phyloP scores from a whole-genome alignment of 345 rosid genomes.

The Sonneratia caseolaris region DNA sequence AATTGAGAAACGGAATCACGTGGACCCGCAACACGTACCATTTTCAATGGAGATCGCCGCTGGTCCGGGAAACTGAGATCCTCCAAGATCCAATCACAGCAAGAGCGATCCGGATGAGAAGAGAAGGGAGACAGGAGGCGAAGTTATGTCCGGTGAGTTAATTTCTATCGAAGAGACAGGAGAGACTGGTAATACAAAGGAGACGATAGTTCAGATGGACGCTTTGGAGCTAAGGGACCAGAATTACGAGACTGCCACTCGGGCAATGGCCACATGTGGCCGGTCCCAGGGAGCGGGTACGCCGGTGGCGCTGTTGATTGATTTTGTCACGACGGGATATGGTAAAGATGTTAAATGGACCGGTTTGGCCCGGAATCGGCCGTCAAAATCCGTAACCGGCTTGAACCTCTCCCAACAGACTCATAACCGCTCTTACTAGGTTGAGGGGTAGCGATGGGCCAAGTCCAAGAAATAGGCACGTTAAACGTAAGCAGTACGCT shows the following conservation, averaged over 20 bases:
- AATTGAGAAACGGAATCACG: constrained; percentile 4
- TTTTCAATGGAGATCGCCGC: constrained; percentile 3
- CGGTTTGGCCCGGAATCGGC: too few species aligned
- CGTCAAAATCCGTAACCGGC: too few species aligned
- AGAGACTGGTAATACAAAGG: neutral
- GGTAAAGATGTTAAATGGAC: too few species aligned
- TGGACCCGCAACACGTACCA: neutral
- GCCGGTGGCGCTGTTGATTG: neutral
- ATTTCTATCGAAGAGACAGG: neutral
- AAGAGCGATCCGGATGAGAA: neutral
- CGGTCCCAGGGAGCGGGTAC: neutral
- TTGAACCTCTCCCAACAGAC: too few species aligned
- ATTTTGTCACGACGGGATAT: neutral
- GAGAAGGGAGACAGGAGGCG: neutral
- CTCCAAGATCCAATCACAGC: neutral
- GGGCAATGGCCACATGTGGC: neutral
- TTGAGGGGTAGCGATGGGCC: too few species aligned
- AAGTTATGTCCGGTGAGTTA: neutral
- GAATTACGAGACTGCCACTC: constrained; percentile 1
- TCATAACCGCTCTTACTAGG: too few species aligned
- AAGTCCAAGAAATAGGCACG: too few species aligned
- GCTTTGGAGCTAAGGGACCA: neutral
- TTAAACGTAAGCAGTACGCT: too few species aligned
- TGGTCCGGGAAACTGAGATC: neutral
- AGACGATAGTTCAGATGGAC: constrained; percentile 4